phyloP scores from a whole-genome alignment of 805 yeast genomes.

The Sugiyamaella marilandica region DNA sequence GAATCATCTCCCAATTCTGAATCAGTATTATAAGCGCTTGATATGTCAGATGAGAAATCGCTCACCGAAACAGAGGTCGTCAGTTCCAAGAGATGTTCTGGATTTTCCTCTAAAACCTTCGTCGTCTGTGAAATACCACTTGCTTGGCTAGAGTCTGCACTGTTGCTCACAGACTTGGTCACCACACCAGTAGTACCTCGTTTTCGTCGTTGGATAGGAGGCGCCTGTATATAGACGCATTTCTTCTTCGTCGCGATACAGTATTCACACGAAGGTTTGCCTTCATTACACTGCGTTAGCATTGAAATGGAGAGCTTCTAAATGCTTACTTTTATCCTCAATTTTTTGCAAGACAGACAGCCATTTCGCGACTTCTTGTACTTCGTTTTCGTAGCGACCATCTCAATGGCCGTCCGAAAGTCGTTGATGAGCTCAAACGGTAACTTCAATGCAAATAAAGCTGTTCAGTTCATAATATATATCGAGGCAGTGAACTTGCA shows the following conservation, averaged over 20 bases:
- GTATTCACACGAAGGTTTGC: conserved; percentile 13
- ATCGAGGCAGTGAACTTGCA: too few species aligned
- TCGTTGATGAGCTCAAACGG: too few species aligned
- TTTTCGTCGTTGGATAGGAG: background rate
- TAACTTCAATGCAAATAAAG: too few species aligned
- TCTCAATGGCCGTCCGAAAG: too few species aligned
- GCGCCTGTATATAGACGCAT: conserved; percentile 8
- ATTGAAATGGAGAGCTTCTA: background rate
- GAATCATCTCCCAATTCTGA: background rate
- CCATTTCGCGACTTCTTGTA: conserved; percentile 12
- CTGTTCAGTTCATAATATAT: too few species aligned
- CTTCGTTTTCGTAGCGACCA: background rate
- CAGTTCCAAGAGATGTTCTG: background rate
- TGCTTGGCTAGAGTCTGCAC: too few species aligned
- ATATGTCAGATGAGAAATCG: background rate
- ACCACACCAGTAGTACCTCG: background rate
- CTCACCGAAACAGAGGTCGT: background rate
- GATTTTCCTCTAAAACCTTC: too few species aligned
- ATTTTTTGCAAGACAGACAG: conserved; percentile 13
- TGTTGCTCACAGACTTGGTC: too few species aligned
- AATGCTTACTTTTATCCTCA: conserved; percentile 13
- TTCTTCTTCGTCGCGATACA: conserved; percentile 7
- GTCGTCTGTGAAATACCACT: too few species aligned
- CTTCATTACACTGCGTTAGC: conserved; percentile 12
- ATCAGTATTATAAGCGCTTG: too few species aligned